These are phyloP conservation scores for Colletotrichum spaethianum DNA, from an alignment of 2,329 filamentous ascomycete genomes.

Conservation along the genomic window DNA sequence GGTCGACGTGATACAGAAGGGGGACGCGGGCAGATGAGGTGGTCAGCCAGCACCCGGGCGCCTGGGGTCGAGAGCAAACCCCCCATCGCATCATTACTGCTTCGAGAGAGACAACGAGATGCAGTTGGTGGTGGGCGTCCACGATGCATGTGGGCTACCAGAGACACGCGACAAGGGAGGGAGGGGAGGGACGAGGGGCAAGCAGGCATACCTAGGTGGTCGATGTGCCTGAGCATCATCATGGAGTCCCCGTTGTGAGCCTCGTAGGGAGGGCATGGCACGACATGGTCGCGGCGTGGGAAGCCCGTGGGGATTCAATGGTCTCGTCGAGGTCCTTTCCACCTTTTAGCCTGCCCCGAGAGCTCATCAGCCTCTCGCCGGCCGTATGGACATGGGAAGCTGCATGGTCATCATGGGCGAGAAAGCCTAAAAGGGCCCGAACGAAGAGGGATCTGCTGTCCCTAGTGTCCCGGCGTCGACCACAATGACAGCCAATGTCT, in stretches of 20 bases:
- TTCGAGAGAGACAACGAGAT: constrained; percentile 3
- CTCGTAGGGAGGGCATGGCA: not conserved
- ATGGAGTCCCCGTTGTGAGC: not conserved
- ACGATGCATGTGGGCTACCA: not conserved
- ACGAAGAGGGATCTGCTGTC: not conserved
- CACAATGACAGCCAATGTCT: constrained; percentile 11
- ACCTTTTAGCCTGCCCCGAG: not conserved
- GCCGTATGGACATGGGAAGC: constrained; percentile 1
- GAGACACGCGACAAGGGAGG: constrained; percentile 4
- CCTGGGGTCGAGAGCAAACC: not conserved
- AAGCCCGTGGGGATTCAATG: not conserved
- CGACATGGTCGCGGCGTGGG: not conserved
- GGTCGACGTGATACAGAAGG: constrained; percentile 19
- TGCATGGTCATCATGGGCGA: not conserved
- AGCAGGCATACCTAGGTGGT: not conserved
- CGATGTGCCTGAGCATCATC: constrained; percentile 25
- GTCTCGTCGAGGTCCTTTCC: not conserved
- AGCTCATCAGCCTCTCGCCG: not conserved
- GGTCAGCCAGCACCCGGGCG: constrained; percentile 21
- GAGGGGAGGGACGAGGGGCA: not conserved
- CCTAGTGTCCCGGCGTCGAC: not conserved
- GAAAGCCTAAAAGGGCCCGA: not conserved
- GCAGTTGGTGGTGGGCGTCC: constrained; percentile 13
- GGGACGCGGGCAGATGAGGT: not conserved
- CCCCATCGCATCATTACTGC: constrained; percentile 18